Evolutionary conservation across 2,329 filamentous ascomycete genomes (phyloP).

Genomic region (Fusarium newnesense): DNA sequence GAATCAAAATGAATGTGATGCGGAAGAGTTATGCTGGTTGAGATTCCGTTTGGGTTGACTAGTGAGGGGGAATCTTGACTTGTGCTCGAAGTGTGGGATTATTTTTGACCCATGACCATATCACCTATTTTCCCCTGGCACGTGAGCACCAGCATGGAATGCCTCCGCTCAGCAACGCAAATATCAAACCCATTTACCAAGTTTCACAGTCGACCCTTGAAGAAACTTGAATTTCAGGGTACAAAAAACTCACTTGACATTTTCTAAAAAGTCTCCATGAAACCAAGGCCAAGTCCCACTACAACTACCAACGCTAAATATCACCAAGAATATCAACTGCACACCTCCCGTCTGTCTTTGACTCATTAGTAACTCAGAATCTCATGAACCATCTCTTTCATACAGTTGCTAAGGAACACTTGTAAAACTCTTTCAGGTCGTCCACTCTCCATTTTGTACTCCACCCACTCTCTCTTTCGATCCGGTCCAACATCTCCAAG

Average conservation of each 20-base stretch:
- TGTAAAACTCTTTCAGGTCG: constrained; percentile 60
- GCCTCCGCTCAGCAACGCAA: not conserved
- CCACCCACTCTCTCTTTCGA: constrained; percentile 65
- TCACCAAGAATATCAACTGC: not conserved
- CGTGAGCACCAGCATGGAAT: constrained; percentile 12
- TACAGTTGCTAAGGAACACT: constrained; percentile 20
- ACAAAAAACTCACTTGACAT: not conserved
- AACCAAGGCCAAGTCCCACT: not conserved
- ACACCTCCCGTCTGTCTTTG: not conserved
- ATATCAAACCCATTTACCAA: not conserved
- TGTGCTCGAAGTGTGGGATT: not conserved
- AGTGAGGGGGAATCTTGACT: not conserved
- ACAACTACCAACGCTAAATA: not conserved
- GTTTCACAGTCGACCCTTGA: not conserved
- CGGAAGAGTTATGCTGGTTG: not conserved
- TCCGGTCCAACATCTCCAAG: constrained; percentile 58
- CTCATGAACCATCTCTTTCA: not conserved
- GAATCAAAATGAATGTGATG: not conserved
- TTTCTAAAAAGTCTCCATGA: not conserved
- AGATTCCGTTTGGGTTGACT: not conserved
- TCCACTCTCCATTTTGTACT: constrained; percentile 63
- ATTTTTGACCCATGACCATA: constrained; percentile 2
- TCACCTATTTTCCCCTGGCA: constrained; percentile 7
- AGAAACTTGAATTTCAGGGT: rapidly evolving
- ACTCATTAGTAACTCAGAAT: not conserved